Percentiles rank a stretch among this genome's conserved stretches.
Conservation (phyloP, 192 early-diverging fungal genomes). For the Linnemannia zychae region DNA sequence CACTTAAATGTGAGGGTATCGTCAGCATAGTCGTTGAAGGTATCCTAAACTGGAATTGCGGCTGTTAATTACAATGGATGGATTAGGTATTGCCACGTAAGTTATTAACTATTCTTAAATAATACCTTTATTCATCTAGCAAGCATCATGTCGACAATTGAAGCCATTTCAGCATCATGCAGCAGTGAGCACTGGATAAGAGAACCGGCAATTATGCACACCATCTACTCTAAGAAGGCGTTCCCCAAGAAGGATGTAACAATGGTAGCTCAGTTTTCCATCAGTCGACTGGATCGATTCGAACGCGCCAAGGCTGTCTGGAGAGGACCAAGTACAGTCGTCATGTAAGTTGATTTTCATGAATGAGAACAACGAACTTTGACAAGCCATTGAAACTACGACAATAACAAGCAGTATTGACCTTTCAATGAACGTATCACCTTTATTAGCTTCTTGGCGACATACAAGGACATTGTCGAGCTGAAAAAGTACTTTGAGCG, state of each 20-base stretch:
- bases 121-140: neutral
- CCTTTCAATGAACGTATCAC: neutral
- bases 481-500: slow-evolving; percentile 57
- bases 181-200: slow-evolving; percentile 8
- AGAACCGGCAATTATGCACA: slow-evolving; percentile 38
- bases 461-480: slow-evolving; percentile 53
- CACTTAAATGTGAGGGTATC: slow-evolving; percentile 28
- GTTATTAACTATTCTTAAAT: neutral
- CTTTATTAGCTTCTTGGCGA: slow-evolving; percentile 57
- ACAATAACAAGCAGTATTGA: neutral
- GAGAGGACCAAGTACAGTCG: slow-evolving; percentile 62
- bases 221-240: slow-evolving; percentile 19
- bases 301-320: slow-evolving; percentile 57
- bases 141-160: slow-evolving; percentile 31
- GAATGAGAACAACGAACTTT: neutral
- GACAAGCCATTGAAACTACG: neutral
- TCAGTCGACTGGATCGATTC: slow-evolving; percentile 64
- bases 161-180: slow-evolving; percentile 13
- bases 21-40: slow-evolving; percentile 39
- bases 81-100: neutral
- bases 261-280: slow-evolving; percentile 66
- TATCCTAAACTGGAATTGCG: neutral
- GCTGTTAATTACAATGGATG: neutral
- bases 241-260: slow-evolving; percentile 48
- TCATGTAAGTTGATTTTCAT: slow-evolving; percentile 47